Base-by-base conservation (phyloP, 2,329 filamentous ascomycete species). In the Elsinoe fawcettii region DNA sequence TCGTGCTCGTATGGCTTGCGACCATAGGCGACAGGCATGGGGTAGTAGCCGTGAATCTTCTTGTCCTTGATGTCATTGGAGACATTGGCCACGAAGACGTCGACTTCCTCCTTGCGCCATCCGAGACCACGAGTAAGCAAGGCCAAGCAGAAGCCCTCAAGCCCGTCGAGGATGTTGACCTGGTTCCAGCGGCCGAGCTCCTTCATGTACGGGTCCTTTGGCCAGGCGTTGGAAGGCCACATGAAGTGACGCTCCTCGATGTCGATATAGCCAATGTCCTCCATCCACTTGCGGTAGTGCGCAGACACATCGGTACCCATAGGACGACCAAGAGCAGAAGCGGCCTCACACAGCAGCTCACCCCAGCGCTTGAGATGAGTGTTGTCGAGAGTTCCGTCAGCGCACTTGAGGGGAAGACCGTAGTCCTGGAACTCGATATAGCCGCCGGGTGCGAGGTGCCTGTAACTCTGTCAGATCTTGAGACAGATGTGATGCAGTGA, bases 351-450 rank as follows among this genome's bases (percentile, higher is more conserved):
- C 11, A 73, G 64, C 8, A 68, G 61, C 11, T 68, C 66, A 55
- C 69, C 69, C 70, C 70, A 71, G 36, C 59, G 59, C 27, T 64
- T 60, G 25, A 72, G 60, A 39, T 69, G 63, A 16, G 69, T 71
- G 49, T 61, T 63, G 14, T 64, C 37, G 53, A 71, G 64, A 1
- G 68, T 71, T 54, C 65, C 70, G 62, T 73, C 70, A 64, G 66
- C 63, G 62, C 67, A 69, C 62, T 71, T 68, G 55, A 71, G 67
- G 56, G 66, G 69, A 57, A 76, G 63, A 59, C 72, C 69, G 64
- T 74, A 74, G 58, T 79, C 76, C 61, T 78, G 75, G 37, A 78
- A 66, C 60, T 80, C 78, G 23, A 80, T 64, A 66, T 73, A 80
- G 14, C 78, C 78, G 4, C 76, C 77, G 0, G 76, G 77, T 55